Base-by-base conservation (phyloP, 225 moss, liverwort and hornwort species). In the Lunularia cruciata region DNA sequence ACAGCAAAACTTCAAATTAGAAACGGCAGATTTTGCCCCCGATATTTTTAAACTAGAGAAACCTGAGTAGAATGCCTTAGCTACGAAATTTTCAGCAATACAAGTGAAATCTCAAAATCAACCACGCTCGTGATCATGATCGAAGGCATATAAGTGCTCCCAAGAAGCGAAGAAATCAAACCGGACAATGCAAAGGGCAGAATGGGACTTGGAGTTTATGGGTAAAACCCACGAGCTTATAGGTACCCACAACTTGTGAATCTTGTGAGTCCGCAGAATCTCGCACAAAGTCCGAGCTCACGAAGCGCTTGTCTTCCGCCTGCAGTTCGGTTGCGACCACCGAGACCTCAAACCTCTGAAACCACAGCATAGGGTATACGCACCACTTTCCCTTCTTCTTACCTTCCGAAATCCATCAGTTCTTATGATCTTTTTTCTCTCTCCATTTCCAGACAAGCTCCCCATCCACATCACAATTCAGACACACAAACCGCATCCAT, bases 391-490 rank as follows among this genome's bases (percentile, higher is more conserved):
- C 7, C 16, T 18, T 46, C 46, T 33, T 63, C 62, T 15, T 18
- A 18, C 26, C 22, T 16, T 30, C 25, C 11, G 15, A 3, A 23
- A 2, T 19, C 18, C 26, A 45, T 11, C 6, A 11, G 28, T 4
- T 16, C 28, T 64, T 12, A 9, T 15, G 43, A n/a, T n/a, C n/a
- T n/a, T n/a, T n/a, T n/a, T 15, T 30, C 30, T 28, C 27, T 11
- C 5, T 45, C 46, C 30, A 3, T 65, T 47, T 28, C 38, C 38
- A 23, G 23, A 32, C 18, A 30, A 32, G 31, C 45, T 65, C 19
- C 30, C 65, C 25, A 65, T 47, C 65, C 46, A 47, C 46, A 47
- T 65, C 19, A 65, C 46, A 27, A 22, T 31, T 47, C 46, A n/a
- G 9, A 7, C 12, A 7, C 43, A 15, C 43, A 7, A 31, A 47